Evolutionary conservation across 2,329 filamentous ascomycete species (phyloP), one percentile per base, ranked within the genome.

Genomic region (Rhinocladiella similis): DNA sequence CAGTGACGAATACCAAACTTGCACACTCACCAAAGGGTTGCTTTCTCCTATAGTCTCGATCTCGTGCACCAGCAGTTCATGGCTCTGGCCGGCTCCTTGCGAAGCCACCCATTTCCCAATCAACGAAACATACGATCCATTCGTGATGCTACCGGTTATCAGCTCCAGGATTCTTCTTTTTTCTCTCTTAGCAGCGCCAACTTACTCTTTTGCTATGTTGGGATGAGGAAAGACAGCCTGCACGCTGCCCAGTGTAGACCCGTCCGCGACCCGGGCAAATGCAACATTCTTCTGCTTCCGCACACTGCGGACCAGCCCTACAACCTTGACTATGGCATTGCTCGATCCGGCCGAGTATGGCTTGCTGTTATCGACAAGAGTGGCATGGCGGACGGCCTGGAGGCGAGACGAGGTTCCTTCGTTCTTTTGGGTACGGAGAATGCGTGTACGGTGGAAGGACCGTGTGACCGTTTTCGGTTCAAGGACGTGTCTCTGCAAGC

Each of bases 251-350:
- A 90, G 78, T 41, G 89, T 91, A 12, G 91, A 95, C 43, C 94
- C 94, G 77, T 99, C 94, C 10, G 88, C 87, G 50, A 97, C 79
- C 57, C 91, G 84, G 50, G 92, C 87, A 75, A 99, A 97, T 4
- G 88, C 86, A 57, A 88, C 80, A 19, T 82, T 82, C 71, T 97
- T 96, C 78, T 95, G 91, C 71, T 90, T 89, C 60, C 93, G 83
- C 58, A 96, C 56, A 29, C 62, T 64, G 41, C 61, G 63, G 13
- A 66, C 62, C 25, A 64, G 47, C 9, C 63, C 63, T 12, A 54
- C 50, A 19, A 66, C 50, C 33, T 53, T 54, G 39, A 63, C 50
- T 3, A 39, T n/a, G 19, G 46, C 38, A 25, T 48, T 42, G 10
- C 18, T 29, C 16, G 47, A 14, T 20, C 25, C 29, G n/a, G 33